Conservation (phyloP, 352 stramenopile species). For the Halophytophthora polymorphica region DNA sequence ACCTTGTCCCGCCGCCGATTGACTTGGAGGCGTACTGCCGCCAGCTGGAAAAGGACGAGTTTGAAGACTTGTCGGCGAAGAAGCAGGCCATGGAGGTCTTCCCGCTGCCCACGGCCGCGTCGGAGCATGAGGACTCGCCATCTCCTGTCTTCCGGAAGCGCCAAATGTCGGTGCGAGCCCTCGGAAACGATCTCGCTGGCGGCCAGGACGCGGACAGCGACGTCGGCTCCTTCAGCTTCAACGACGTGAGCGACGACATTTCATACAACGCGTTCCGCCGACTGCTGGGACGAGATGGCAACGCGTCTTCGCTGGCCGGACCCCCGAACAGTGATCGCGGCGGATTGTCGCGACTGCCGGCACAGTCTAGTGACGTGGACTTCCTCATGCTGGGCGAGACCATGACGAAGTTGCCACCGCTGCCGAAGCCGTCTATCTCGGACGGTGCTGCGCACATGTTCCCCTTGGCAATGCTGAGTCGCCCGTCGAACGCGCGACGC, state of each 20-base stretch:
- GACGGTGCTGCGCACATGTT: conserved; percentile 77
- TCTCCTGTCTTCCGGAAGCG: conserved; percentile 8
- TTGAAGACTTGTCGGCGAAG: conserved; percentile 23
- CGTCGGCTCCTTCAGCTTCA: conserved; percentile 23
- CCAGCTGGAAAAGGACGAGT: conserved; percentile 71
- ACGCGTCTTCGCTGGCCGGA: conserved; percentile 8
- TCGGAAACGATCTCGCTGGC: conserved; percentile 21
- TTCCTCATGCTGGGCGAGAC: conserved; percentile 60
- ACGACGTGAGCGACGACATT: conserved; percentile 25
- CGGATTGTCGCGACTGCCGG: conserved; percentile 30
- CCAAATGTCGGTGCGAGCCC: conserved; percentile 3
- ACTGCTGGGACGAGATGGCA: conserved; percentile 34
- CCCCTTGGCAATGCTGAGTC: conserved; percentile 53
- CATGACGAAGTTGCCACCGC: conserved; percentile 54
- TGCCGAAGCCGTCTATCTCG: conserved; percentile 54
- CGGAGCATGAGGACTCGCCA: conserved; percentile 6
- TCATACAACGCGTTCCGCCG: conserved; percentile 51
- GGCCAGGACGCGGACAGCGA: conserved; percentile 12
- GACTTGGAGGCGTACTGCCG: conserved; percentile 78
- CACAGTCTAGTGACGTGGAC: conserved; percentile 40
- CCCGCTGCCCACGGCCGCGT: conserved; percentile 1
- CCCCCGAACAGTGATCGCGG: neutral
- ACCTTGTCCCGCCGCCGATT: conserved; percentile 75
- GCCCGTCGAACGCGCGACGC: conserved; percentile 48
- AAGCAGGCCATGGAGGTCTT: conserved; percentile 8